Base-by-base conservation (phyloP, 805 yeast species). In the Kuraishia piskuri region DNA sequence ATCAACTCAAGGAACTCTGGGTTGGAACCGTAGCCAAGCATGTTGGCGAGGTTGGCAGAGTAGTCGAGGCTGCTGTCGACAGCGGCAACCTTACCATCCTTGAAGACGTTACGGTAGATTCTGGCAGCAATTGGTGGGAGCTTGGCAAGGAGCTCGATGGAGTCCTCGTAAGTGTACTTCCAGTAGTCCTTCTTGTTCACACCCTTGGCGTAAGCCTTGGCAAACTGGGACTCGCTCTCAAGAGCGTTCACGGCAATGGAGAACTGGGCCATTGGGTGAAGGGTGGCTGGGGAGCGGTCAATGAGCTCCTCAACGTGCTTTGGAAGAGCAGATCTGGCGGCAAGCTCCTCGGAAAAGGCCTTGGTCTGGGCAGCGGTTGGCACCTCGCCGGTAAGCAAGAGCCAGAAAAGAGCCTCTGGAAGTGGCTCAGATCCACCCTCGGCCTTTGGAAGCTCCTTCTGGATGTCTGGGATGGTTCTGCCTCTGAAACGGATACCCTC, bases 221-320 rank as follows among this genome's bases (percentile, higher is more conserved):
- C 85, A 66, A 86, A 87, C 66, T 82, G 83, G 53, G 92, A 86
- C 75, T 88, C 94, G 57, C 84, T 75, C 77, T 87, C 92, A 66
- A 87, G 76, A 52, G 94, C 90, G 58, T 83, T 85, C 54, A 87
- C 79, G 49, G 92, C 95, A 69, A 88, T 85, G 59, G 90, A 83
- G 68, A 87, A 84, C 75, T 87, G 95, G 53, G 95, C 91, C 95
- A 87, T 87, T 73, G 95, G 94, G 73, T 88, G 94, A 65, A 88
- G 76, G 67, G 80, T 72, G 57, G 83, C 75, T 67, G 95, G 95
- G 60, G 86, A 77, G 65, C 80, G 77, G 77, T 86, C 90, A 61
- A 87, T 75, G 57, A 86, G 70, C 63, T 83, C 85, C 63, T 74
- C 77, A 59, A 87, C 92, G 68, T 87, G 91, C 66, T 82, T 82